phyloP scores from a whole-genome alignment of 495 filamentous ascomycete genomes.

The Hypoxylon fragiforme region DNA sequence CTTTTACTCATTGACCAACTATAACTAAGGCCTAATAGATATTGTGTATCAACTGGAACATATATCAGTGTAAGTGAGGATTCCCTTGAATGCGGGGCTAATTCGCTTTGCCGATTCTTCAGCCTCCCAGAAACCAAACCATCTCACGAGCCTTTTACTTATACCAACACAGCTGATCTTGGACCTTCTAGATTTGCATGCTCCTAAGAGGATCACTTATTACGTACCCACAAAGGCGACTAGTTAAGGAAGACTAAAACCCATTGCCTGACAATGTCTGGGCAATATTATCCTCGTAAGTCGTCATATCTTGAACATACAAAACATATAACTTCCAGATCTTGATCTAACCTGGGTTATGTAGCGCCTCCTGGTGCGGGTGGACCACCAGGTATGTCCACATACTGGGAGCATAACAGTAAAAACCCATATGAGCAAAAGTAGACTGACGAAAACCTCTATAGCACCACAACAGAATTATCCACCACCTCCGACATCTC shows the following conservation, averaged over 20 bases:
- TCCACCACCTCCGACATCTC: constrained; percentile 41
- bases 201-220: too few species aligned
- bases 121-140: background rate
- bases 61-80: constrained; percentile 1
- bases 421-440: background rate
- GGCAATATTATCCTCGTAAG: constrained; percentile 37
- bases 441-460: constrained; percentile 22
- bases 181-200: too few species aligned
- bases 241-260: too few species aligned
- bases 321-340: constrained; percentile 1
- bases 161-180: background rate
- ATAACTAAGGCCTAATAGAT: too few species aligned
- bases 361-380: constrained; percentile 33
- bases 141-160: constrained; percentile 1
- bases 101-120: constrained; percentile 11
- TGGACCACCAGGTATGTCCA: constrained; percentile 30
- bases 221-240: too few species aligned
- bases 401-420: background rate
- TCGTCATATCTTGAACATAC: background rate
- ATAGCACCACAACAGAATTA: constrained; percentile 41
- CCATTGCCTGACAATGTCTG: constrained; percentile 27
- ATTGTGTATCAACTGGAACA: too few species aligned
- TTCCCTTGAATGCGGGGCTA: constrained; percentile 9
- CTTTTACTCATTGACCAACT: too few species aligned
- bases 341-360: constrained; percentile 5